Conservation (phyloP, 139 green algal species). For the Tetradesmus obliquus region DNA sequence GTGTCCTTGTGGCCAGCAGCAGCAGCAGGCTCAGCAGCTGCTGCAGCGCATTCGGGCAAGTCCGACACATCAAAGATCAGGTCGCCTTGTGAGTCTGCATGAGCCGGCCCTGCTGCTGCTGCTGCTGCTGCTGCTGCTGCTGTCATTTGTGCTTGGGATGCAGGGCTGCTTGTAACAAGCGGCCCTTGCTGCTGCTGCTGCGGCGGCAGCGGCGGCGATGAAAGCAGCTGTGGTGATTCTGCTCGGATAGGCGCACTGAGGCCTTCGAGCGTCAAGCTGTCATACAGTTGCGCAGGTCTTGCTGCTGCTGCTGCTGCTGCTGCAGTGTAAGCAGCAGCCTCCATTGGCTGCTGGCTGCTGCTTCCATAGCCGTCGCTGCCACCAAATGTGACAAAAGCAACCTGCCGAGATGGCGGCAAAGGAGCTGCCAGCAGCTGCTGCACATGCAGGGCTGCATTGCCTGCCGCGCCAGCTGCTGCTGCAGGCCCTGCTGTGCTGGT, state of each 20-base stretch:
- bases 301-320: slow-evolving; percentile 5
- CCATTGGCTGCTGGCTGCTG: background rate
- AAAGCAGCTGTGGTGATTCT: background rate
- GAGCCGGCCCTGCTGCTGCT: slow-evolving; percentile 5
- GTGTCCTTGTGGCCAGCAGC: background rate
- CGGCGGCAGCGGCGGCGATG: background rate
- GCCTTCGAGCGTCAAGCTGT: slow-evolving; percentile 3
- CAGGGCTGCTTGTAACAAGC: slow-evolving; percentile 4
- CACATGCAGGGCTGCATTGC: background rate
- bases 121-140: slow-evolving; percentile 27
- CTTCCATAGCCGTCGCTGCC: background rate
- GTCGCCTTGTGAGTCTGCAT: background rate
- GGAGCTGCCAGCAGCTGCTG: slow-evolving; percentile 24
- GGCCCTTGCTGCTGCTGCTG: slow-evolving; percentile 8
- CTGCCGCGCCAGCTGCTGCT: slow-evolving; percentile 18
- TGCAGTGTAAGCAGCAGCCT: background rate
- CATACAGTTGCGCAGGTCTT: background rate
- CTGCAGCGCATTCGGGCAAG: background rate
- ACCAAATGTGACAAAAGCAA: slow-evolving; percentile 14
- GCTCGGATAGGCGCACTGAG: background rate
- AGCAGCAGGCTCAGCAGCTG: background rate
- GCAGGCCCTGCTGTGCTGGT: slow-evolving; percentile 7
- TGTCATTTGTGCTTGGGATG: background rate
- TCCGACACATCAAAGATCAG: background rate
- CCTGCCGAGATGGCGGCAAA: background rate